Evolutionary conservation across 345 rosid genomes (phyloP).

Genomic region (Chamaenerion angustifolium): DNA sequence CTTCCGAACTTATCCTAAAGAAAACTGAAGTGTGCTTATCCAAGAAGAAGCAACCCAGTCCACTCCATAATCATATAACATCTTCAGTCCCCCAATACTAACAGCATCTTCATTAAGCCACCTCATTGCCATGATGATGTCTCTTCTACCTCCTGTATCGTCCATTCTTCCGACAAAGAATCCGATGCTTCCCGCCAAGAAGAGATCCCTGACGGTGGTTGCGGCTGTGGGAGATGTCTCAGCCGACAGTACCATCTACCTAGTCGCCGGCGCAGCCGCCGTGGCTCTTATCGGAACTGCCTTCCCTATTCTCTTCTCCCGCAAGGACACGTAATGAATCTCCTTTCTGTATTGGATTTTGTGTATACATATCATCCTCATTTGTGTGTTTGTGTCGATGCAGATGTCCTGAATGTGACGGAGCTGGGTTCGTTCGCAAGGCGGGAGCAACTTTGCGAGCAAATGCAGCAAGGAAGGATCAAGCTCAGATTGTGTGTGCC

Average conservation of each 20-base stretch:
- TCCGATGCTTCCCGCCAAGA: background rate
- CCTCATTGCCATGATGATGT: too few relatives aligned
- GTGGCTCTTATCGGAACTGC: conserved; percentile 83
- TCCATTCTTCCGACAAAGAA: background rate
- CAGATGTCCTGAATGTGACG: conserved; percentile 95
- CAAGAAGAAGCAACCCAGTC: too few relatives aligned
- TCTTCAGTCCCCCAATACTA: too few relatives aligned
- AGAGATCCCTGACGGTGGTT: conserved; percentile 39
- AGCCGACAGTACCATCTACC: conserved; percentile 50
- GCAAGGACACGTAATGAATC: conserved; percentile 63
- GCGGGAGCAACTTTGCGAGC: conserved; percentile 49
- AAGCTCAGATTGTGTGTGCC: conserved; percentile 74
- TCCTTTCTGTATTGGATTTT: background rate
- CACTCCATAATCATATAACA: too few relatives aligned
- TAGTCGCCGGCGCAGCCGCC: conserved; percentile 55
- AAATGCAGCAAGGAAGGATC: conserved; percentile 83
- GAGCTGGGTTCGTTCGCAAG: conserved; percentile 75
- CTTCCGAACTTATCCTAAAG: too few relatives aligned
- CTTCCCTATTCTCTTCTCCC: conserved; percentile 70
- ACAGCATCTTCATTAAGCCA: too few relatives aligned
- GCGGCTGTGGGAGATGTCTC: conserved; percentile 85
- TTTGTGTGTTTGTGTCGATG: too few relatives aligned
- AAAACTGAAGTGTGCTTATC: too few relatives aligned
- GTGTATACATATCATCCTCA: background rate
- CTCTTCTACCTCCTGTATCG: background rate